These are phyloP conservation scores for Hemileia vastatrix DNA, from an alignment of 1,284 basidiomycete genomes.

Conservation along the genomic window DNA sequence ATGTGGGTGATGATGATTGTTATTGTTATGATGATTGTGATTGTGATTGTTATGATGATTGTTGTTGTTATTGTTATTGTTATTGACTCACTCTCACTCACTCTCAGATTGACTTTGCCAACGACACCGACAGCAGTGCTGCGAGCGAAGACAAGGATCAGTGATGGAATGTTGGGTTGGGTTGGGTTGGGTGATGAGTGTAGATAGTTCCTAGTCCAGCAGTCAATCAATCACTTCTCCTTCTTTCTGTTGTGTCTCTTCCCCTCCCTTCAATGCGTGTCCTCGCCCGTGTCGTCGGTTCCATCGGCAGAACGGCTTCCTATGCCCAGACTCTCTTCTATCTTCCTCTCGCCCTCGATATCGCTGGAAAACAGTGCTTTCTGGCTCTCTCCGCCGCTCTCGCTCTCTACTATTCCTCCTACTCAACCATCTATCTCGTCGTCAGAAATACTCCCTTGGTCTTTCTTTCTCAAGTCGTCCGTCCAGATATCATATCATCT, in stretches of 20 bases:
- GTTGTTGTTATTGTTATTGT: no score
- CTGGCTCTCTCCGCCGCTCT: slow-evolving; percentile 36
- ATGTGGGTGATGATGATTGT: no score
- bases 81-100: no score
- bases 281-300: slow-evolving; percentile 6
- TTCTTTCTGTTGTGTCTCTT: not conserved
- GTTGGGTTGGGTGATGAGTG: not conserved
- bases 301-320: slow-evolving; percentile 12
- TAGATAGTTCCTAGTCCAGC: not conserved
- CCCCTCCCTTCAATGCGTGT: not conserved
- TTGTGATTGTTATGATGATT: no score
- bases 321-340: slow-evolving; percentile 13
- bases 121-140: no score
- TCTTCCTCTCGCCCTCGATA: slow-evolving; percentile 22
- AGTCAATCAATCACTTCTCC: not conserved
- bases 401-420: slow-evolving; percentile 27
- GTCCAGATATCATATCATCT: not conserved
- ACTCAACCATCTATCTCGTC: slow-evolving; percentile 32
- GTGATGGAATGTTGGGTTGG: not conserved
- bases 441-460: slow-evolving; percentile 30
- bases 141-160: no score
- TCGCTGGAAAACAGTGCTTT: slow-evolving; percentile 37
- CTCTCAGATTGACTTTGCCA: no score
- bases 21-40: no score
- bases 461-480: slow-evolving; percentile 21